Conservation (phyloP, 2,329 filamentous ascomycete species). For the Pyricularia sp. region DNA sequence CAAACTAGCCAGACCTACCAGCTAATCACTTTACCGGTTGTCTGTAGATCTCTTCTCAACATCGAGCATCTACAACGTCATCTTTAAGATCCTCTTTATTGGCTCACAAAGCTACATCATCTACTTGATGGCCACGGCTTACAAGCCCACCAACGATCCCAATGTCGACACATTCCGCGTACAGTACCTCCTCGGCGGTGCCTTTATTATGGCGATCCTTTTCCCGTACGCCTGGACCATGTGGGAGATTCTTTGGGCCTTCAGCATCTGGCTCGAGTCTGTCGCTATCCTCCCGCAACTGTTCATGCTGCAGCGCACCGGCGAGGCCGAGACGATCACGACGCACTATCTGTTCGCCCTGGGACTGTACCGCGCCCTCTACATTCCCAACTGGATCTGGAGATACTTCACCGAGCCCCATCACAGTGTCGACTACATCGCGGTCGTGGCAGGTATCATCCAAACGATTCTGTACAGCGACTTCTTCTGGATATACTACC, state of each 20-base stretch:
- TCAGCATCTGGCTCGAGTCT: constrained; percentile 95
- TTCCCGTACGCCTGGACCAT: constrained; percentile 79
- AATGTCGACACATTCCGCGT: constrained; percentile 97
- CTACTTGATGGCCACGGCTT: constrained; percentile 96
- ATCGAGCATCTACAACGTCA: constrained; percentile 77
- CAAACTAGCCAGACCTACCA: background rate
- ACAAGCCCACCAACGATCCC: constrained; percentile 94
- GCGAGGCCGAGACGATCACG: constrained; percentile 98
- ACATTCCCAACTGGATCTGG: constrained; percentile 98
- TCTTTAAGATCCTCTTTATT: constrained; percentile 96
- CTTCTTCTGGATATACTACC: constrained; percentile 99
- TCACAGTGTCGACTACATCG: constrained; percentile 73
- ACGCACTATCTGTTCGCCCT: constrained; percentile 96
- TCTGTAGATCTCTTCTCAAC: constrained; percentile 74
- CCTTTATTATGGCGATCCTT: constrained; percentile 67
- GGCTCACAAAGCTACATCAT: constrained; percentile 83
- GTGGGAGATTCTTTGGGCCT: constrained; percentile 89
- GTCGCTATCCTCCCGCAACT: constrained; percentile 95
- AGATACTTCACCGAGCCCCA: constrained; percentile 67
- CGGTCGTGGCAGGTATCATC: constrained; percentile 78
- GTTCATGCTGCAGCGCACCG: constrained; percentile 96
- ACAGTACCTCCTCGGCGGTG: constrained; percentile 81
- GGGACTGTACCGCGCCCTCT: constrained; percentile 82
- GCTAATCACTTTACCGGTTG: background rate
- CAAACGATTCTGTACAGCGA: constrained; percentile 96